Percentiles rank a stretch among this genome's conserved stretches.
phyloP scores from a whole-genome alignment of 305 asterid species.

The Andrographis paniculata region DNA sequence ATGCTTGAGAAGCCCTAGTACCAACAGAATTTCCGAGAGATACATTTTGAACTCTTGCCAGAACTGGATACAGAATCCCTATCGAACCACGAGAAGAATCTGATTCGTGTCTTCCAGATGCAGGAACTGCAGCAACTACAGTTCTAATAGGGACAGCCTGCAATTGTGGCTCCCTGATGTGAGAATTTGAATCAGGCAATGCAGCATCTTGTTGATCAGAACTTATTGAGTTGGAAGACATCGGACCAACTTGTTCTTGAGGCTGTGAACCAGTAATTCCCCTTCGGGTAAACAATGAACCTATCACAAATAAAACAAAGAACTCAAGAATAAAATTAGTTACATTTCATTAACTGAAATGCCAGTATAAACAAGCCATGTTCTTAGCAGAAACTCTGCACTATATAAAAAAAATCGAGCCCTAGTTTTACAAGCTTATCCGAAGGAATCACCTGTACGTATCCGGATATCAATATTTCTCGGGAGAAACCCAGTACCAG shows the following conservation, averaged over 20 bases:
- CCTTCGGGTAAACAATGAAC: constrained; percentile 61
- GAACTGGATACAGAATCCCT: constrained; percentile 68
- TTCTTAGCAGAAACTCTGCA: background rate
- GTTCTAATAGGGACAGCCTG: constrained; percentile 62
- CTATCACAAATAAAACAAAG: constrained; percentile 24
- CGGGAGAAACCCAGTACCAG: constrained; percentile 36
- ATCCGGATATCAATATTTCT: constrained; percentile 84
- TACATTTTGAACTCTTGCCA: constrained; percentile 62
- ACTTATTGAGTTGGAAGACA: constrained; percentile 29
- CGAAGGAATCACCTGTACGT: constrained; percentile 56
- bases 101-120: constrained; percentile 37
- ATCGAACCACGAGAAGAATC: constrained; percentile 58
- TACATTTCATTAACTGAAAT: constrained; percentile 1
- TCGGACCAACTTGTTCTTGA: constrained; percentile 43
- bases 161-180: constrained; percentile 39
- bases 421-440: background rate
- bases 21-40: constrained; percentile 30
- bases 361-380: background rate
- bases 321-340: constrained; percentile 8
- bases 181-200: constrained; percentile 26
- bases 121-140: constrained; percentile 49
- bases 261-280: constrained; percentile 44
- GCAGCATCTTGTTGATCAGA: constrained; percentile 37
- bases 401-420: constrained; percentile 1
- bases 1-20: constrained; percentile 39